A percentile compares a stretch with the other conserved stretches of the same genome.
These are phyloP conservation scores for Botrytis galanthina DNA, from an alignment of 2,329 filamentous ascomycete species.

Conservation along the genomic window DNA sequence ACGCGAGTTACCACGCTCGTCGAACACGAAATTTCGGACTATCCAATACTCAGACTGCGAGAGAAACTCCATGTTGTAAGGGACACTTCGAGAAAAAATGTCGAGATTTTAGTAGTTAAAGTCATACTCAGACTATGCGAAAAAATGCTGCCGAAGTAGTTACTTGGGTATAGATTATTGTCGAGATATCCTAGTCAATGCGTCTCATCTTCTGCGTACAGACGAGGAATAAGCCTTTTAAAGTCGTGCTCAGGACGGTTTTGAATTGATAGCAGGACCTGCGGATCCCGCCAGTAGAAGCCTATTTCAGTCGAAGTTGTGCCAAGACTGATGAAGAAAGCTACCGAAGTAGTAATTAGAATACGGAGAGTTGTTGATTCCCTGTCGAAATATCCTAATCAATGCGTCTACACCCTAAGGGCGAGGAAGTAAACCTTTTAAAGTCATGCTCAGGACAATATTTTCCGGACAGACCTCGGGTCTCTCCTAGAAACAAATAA, in stretches of 20 bases:
- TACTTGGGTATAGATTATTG: background rate
- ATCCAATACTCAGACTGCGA: background rate
- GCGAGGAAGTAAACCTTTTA: background rate
- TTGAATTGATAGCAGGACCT: background rate
- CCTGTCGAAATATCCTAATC: background rate
- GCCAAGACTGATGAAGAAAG: background rate
- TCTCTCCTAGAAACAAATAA: too few relatives aligned
- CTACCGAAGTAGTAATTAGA: background rate
- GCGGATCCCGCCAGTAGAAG: background rate
- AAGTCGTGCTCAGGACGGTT: background rate
- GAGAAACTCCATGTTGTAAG: background rate
- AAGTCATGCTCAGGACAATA: background rate
- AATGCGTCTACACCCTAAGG: background rate
- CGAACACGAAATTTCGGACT: background rate
- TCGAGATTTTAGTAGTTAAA: background rate
- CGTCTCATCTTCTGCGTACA: background rate
- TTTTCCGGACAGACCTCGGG: too few relatives aligned
- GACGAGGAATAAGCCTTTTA: background rate
- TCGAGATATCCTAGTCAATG: background rate
- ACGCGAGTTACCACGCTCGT: too few relatives aligned
- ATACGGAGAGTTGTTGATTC: background rate
- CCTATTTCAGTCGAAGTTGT: background rate
- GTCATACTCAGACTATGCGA: background rate
- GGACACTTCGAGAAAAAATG: background rate
- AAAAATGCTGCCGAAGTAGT: background rate